Conservation (phyloP, 2,329 filamentous ascomycete species). For the Paecilomyces variotii region DNA sequence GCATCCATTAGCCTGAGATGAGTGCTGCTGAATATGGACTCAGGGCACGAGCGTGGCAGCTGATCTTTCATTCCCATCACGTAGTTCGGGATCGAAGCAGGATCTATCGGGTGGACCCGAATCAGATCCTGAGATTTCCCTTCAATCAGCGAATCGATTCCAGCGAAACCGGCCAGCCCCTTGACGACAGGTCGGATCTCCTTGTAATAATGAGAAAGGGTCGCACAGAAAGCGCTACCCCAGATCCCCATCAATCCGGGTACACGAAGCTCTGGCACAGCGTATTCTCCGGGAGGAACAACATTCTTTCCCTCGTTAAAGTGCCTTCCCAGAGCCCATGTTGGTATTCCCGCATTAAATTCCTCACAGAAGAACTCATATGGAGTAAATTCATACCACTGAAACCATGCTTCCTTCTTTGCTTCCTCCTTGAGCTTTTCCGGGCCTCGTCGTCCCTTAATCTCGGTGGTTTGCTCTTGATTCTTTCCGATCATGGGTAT, state of each 20-base stretch:
- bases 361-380: slow-evolving; percentile 97
- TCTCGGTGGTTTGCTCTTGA: slow-evolving; percentile 16
- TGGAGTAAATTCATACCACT: slow-evolving; percentile 94
- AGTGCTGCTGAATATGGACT: slow-evolving; percentile 60
- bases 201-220: slow-evolving; percentile 89
- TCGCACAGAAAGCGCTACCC: slow-evolving; percentile 93
- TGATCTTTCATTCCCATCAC: slow-evolving; percentile 69
- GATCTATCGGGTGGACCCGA: slow-evolving; percentile 91
- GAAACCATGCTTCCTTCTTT: slow-evolving; percentile 74
- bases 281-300: slow-evolving; percentile 54
- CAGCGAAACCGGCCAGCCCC: slow-evolving; percentile 63
- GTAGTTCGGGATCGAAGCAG: slow-evolving; percentile 84
- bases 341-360: slow-evolving; percentile 82
- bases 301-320: slow-evolving; percentile 67
- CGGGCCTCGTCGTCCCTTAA: slow-evolving; percentile 18
- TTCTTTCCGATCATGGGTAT: slow-evolving; percentile 58
- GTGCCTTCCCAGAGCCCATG: slow-evolving; percentile 79
- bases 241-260: slow-evolving; percentile 89
- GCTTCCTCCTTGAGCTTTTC: slow-evolving; percentile 39
- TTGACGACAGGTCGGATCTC: slow-evolving; percentile 79
- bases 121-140: slow-evolving; percentile 75
- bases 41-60: slow-evolving; percentile 68
- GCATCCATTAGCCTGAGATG: slow-evolving; percentile 89
- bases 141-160: slow-evolving; percentile 74
- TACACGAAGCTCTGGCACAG: slow-evolving; percentile 75